A percentile compares a stretch with the other conserved stretches of the same genome.
phyloP scores from a whole-genome alignment of 495 filamentous ascomycete species.

The Evernia prunastri region DNA sequence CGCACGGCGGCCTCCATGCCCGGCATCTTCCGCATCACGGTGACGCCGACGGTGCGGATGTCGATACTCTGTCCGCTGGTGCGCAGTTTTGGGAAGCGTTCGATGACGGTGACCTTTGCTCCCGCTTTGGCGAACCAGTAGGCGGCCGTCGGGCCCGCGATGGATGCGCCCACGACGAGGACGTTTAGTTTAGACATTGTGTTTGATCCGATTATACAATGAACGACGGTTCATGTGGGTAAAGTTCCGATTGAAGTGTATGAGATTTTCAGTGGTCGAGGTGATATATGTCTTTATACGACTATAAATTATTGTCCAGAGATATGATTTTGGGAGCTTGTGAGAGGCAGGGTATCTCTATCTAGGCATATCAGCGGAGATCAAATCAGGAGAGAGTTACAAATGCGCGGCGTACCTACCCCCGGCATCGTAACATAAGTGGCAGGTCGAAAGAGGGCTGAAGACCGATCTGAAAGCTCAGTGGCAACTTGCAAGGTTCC shows the following conservation, averaged over 20 bases:
- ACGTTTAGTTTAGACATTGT: not conserved
- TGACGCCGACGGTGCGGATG: conserved; percentile 43
- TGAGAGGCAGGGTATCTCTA: no score
- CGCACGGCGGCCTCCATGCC: conserved; percentile 43
- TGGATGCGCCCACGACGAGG: conserved; percentile 38
- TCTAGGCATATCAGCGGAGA: no score
- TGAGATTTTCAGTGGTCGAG: not conserved
- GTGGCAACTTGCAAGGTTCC: no score
- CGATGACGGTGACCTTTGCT: conserved; percentile 46
- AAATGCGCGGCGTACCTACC: no score
- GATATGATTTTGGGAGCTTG: no score
- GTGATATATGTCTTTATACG: not conserved
- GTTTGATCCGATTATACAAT: not conserved
- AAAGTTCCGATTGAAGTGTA: not conserved
- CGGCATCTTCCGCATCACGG: conserved; percentile 44
- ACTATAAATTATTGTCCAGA: no score
- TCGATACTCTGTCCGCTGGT: conserved; percentile 49
- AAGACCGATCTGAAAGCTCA: no score
- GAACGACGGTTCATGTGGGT: not conserved
- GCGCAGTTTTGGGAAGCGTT: conserved; percentile 42
- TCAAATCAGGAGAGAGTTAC: no score
- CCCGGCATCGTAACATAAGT: no score
- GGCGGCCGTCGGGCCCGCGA: conserved; percentile 43
- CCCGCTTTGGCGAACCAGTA: conserved; percentile 47
- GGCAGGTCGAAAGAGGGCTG: no score